Conservation (phyloP, 192 early-diverging fungal genomes). For the Coemansia sp. region DNA sequence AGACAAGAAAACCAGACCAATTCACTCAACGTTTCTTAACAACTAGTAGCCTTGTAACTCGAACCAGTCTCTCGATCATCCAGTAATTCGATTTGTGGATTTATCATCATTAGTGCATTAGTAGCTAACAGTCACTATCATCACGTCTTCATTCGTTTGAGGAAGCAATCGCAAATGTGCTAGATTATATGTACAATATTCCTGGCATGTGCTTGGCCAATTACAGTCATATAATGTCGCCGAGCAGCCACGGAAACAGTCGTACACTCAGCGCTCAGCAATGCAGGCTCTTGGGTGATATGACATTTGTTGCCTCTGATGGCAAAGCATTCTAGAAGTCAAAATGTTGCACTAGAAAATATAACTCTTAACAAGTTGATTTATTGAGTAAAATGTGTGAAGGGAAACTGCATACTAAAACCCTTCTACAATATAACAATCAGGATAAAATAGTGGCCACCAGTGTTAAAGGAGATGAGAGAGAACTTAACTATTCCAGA, state of each 20-base stretch:
- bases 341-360: not conserved
- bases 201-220: conserved; percentile 3
- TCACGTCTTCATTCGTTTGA: too few species aligned
- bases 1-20: too few species aligned
- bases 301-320: not conserved
- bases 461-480: too few species aligned
- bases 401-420: not conserved
- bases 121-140: too few species aligned
- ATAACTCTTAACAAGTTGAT: not conserved
- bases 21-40: too few species aligned
- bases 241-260: not conserved
- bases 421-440: not conserved
- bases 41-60: too few species aligned
- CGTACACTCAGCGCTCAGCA: not conserved
- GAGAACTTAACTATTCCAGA: too few species aligned
- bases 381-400: not conserved
- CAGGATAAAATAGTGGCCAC: too few species aligned
- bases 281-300: not conserved
- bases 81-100: too few species aligned
- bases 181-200: not conserved
- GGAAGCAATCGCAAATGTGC: not conserved
- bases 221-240: not conserved
- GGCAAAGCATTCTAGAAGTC: conserved; percentile 19
- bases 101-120: too few species aligned
- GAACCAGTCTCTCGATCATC: too few species aligned